These are phyloP conservation scores for Echeveria elegans DNA, from an alignment of 164 flowering plant species.

Conservation along the genomic window DNA sequence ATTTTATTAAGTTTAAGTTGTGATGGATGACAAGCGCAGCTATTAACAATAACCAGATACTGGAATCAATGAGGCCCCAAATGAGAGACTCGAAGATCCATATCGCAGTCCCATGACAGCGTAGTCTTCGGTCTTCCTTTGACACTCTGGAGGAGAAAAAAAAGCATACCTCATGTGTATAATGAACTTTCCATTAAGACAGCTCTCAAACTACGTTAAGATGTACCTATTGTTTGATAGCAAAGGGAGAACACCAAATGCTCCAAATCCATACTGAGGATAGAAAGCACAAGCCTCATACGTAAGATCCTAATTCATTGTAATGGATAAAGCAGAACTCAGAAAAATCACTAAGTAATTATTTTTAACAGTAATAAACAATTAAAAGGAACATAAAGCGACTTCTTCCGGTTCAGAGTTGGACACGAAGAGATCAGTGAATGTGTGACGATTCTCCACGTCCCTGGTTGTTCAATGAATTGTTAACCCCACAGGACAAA, in stretches of 20 bases:
- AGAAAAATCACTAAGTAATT: constrained; percentile 1
- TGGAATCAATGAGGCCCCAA: constrained; percentile 68
- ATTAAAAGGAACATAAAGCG: constrained; percentile 6
- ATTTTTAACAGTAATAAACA: neutral
- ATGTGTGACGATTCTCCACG: constrained; percentile 82
- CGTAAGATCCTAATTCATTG: constrained; percentile 48
- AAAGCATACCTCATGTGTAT: constrained; percentile 4
- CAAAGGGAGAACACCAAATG: constrained; percentile 72
- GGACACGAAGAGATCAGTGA: constrained; percentile 75
- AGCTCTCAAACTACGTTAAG: neutral
- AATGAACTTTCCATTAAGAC: neutral
- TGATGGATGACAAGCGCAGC: neutral
- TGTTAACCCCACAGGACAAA: neutral
- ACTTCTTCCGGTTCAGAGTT: constrained; percentile 71
- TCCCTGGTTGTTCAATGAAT: constrained; percentile 38
- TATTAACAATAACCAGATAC: constrained; percentile 31
- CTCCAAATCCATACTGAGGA: constrained; percentile 78
- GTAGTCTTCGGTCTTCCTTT: constrained; percentile 54
- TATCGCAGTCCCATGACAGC: constrained; percentile 85
- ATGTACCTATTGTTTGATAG: constrained; percentile 54
- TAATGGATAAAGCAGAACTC: constrained; percentile 6
- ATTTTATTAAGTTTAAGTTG: neutral
- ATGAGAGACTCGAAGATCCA: constrained; percentile 63
- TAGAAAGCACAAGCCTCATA: constrained; percentile 74
- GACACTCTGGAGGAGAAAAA: constrained; percentile 34